Conservation (phyloP, 2,329 filamentous ascomycete species). For the Nothophaeocryptopus gaeumannii region DNA sequence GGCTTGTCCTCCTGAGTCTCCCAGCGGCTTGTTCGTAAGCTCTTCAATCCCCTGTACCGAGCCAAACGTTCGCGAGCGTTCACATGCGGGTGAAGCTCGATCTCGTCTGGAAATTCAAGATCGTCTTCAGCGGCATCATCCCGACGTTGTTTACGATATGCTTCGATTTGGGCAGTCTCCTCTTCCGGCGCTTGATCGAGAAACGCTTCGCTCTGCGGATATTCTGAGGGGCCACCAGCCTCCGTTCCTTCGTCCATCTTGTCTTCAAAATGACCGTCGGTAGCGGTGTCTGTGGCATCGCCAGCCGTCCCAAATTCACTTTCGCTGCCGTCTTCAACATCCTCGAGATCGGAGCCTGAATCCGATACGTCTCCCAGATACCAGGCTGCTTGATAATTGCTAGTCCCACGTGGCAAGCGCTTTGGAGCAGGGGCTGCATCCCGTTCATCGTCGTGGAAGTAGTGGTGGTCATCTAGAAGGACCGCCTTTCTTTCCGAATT, state of each 20-base stretch:
- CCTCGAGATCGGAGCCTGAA: constrained; percentile 80
- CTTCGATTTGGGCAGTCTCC: constrained; percentile 75
- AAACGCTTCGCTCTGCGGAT: constrained; percentile 91
- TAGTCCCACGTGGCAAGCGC: constrained; percentile 83
- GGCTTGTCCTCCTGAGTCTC: constrained; percentile 82
- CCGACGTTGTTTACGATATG: constrained; percentile 74
- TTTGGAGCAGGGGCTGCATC: constrained; percentile 62
- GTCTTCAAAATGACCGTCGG: constrained; percentile 66
- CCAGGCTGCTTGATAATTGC: constrained; percentile 92
- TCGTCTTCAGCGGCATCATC: constrained; percentile 78
- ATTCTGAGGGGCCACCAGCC: constrained; percentile 73
- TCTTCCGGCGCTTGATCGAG: constrained; percentile 75
- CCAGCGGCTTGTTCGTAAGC: constrained; percentile 81
- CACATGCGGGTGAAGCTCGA: constrained; percentile 86
- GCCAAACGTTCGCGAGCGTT: constrained; percentile 80
- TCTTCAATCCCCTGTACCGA: constrained; percentile 89
- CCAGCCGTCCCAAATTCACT: constrained; percentile 52
- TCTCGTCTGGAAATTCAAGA: constrained; percentile 93
- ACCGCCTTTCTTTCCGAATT: constrained; percentile 70
- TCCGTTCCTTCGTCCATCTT: constrained; percentile 55
- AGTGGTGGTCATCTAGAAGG: constrained; percentile 92
- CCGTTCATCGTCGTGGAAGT: constrained; percentile 86
- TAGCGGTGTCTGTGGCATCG: constrained; percentile 55
- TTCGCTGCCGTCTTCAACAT: constrained; percentile 57
- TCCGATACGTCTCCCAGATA: constrained; percentile 79